Evolutionary conservation across 331 rosid genomes (phyloP), one percentile per base, ranked within the genome.

Genomic region (Rhamnella rubrinervis): DNA sequence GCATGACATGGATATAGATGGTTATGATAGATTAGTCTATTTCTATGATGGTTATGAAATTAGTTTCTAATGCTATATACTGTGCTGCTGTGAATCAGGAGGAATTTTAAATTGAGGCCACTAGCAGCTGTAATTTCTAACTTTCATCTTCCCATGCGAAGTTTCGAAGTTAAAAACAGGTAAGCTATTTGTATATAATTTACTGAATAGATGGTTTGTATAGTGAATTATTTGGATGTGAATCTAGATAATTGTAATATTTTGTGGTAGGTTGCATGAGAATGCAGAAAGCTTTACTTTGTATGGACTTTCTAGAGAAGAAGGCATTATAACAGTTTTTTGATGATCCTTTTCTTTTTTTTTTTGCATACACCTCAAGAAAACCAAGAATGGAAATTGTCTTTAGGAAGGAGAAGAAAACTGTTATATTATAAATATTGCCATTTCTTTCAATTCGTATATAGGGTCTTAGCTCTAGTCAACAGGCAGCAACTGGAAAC

Each of bases 121-220:
- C 87, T 60, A 63, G 86, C 87, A 71, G 83, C 86, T 52, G 68
- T 82, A 55, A 41, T 72, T 38, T 85, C 85, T 1, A 67, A 87
- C 72, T 44, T 81, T 71, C 85, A 79, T 79, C 89, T 86, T 60
- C 90, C 93, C 52, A 86, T 88, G 87, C 89, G 88, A 41, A 90
- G 91, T 66, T 79, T 84, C 2, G 87, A 76, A 59, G 73, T 84
- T 28, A 88, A 93, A 78, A 80, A 90, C 73, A 82, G 96, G 98
- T 86, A 38, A 66, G 46, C 19, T 66, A n/a, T 28, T 19, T 44
- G 9, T 56, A 9, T 64, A 25, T 47, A 15, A 18, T 71, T 37
- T n/a, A 8, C 67, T 38, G 49, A 16, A 21, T 47, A 8, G 9
- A 6, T 23, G 49, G 9, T 65, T 65, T 67, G 26, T 14, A 46